phyloP scores from a whole-genome alignment of 1,284 basidiomycete species.

The Cryptococcus wingfieldii region DNA sequence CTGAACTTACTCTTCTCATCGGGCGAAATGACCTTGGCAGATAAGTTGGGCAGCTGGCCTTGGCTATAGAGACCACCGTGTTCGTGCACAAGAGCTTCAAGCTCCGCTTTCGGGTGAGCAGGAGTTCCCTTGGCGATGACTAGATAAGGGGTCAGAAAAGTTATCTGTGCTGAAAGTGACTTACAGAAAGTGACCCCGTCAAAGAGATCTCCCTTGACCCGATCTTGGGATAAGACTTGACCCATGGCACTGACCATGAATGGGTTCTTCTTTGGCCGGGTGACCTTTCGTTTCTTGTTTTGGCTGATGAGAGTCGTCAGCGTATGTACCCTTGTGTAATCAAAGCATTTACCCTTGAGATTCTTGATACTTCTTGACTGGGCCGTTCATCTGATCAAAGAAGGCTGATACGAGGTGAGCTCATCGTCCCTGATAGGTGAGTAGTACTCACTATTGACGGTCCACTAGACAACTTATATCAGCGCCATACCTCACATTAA shows the following conservation, averaged over 20 bases:
- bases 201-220: conserved; percentile 63
- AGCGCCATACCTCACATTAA: background rate
- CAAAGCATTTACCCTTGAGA: background rate
- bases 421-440: no score
- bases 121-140: conserved; percentile 63
- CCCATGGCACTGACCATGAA: conserved; percentile 65
- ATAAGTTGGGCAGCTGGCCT: conserved; percentile 41
- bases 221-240: conserved; percentile 58
- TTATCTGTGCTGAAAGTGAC: conserved; percentile 33
- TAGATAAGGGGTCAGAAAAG: conserved; percentile 4
- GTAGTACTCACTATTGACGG: conserved; percentile 7
- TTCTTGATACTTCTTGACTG: background rate
- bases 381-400: background rate
- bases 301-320: conserved; percentile 13
- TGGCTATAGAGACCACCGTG: conserved; percentile 73
- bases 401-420: background rate
- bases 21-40: conserved; percentile 54
- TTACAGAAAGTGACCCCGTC: conserved; percentile 70
- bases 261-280: conserved; percentile 38
- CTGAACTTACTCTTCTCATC: conserved; percentile 37
- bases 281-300: conserved; percentile 5
- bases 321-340: conserved; percentile 12
- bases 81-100: conserved; percentile 57
- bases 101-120: conserved; percentile 28
- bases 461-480: conserved; percentile 32